Base-by-base conservation (phyloP, 2,329 filamentous ascomycete genomes). In the Cadophora luteo-olivacea region DNA sequence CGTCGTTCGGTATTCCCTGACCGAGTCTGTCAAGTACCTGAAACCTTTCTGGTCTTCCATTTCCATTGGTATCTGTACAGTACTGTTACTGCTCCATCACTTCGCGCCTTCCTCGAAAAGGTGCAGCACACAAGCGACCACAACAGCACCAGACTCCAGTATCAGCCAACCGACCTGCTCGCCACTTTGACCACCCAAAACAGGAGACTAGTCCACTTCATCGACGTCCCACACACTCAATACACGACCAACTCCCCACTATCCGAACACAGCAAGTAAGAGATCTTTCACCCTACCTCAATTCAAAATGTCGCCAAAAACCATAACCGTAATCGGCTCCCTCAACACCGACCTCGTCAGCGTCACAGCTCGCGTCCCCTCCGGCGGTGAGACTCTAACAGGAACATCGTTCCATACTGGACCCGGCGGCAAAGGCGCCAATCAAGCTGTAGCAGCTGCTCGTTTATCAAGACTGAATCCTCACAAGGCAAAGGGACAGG, bases 331-430 rank as follows among this genome's bases (percentile, higher is more conserved):
- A 71, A 89, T 98, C 74, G 95, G 95, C 75, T 98, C 95, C 41
- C 89, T 99, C 70, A 98, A 98, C 82, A 92, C 93, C 78, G 95
- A 99, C 82, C 90, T 98, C 72, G 92, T 97, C 71, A 94, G 93
- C 51, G 90, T 93, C 75, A 96, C 96, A 41, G 85, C 92, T 5
- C 92, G 95, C 71, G 89, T 97, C 71, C 95, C 96, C 0, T 82
- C 86, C 0, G 90, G 91, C 0, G 96, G 95, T 73, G 95, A 99
- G 82, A 98, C 95, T 2, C 85, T 98, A 63, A 94, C 92, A 2
- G 87, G 93, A 60, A 89, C 84, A 72, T 89, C 88, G 24, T 97
- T 97, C 82, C 86, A 86, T 77, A 93, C 91, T 45, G 94, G 92
- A 54, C 90, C 92, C 36, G 96, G 95, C 75, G 95, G 96, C 67